A percentile compares a stretch with the other conserved stretches of the same genome.
phyloP scores from a whole-genome alignment of 495 filamentous ascomycete species.

The Aspergillus steynii region DNA sequence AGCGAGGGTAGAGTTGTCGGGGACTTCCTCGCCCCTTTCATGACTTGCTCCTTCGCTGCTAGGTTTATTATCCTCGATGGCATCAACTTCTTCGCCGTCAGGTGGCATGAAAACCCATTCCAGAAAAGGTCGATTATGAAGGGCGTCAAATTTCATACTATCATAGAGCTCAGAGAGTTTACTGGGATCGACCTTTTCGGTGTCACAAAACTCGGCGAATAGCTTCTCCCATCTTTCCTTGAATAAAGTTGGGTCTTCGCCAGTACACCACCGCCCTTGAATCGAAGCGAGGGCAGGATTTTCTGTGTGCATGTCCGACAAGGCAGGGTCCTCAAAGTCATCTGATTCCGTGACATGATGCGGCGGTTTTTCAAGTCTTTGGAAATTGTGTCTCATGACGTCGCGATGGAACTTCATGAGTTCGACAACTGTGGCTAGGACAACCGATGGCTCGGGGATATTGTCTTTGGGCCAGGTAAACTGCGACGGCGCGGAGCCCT shows the following conservation, averaged over 20 bases:
- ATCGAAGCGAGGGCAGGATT: conserved; percentile 65
- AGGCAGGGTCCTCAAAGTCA: conserved; percentile 34
- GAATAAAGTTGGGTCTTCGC: conserved; percentile 92
- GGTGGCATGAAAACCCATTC: conserved; percentile 95
- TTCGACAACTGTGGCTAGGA: conserved; percentile 87
- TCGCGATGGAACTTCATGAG: conserved; percentile 96
- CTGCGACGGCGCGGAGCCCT: conserved; percentile 87
- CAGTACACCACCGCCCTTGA: conserved; percentile 93
- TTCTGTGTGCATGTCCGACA: conserved; percentile 20
- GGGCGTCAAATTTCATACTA: conserved; percentile 98
- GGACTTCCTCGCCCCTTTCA: conserved; percentile 36
- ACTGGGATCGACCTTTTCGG: conserved; percentile 95
- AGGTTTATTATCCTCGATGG: conserved; percentile 25
- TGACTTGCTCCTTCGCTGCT: conserved; percentile 21
- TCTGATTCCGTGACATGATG: conserved; percentile 42
- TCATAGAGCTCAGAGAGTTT: conserved; percentile 98
- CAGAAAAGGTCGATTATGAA: conserved; percentile 95
- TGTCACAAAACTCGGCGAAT: conserved; percentile 93
- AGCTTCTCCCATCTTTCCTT: conserved; percentile 98
- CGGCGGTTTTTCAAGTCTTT: conserved; percentile 66
- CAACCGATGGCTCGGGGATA: conserved; percentile 88
- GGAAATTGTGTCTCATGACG: conserved; percentile 91
- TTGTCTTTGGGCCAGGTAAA: conserved; percentile 96
- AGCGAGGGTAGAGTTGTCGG: conserved; percentile 41
- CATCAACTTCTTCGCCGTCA: conserved; percentile 59